Conservation (phyloP, 2,329 filamentous ascomycete species). For the Paecilomyces niveus region DNA sequence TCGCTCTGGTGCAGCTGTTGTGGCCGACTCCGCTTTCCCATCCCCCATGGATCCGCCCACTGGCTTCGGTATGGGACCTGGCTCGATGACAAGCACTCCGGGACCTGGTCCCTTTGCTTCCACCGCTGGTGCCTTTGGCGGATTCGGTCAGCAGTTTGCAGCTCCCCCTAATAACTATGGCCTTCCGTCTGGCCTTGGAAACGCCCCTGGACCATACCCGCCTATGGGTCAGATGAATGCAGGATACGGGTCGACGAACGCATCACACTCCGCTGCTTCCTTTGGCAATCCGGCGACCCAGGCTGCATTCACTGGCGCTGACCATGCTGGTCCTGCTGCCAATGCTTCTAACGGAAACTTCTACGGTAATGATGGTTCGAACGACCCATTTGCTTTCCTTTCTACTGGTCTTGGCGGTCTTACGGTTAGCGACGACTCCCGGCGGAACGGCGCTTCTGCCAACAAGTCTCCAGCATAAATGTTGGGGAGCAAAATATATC, state of each 20-base stretch:
- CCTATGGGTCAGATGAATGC: slow-evolving; percentile 62
- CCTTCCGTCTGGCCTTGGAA: slow-evolving; percentile 77
- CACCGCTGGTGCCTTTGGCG: slow-evolving; percentile 60
- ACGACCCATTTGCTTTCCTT: slow-evolving; percentile 60
- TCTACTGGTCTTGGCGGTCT: slow-evolving; percentile 53
- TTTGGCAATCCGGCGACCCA: slow-evolving; percentile 93
- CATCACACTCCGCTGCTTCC: slow-evolving; percentile 73
- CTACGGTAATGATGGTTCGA: slow-evolving; percentile 48
- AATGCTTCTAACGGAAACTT: slow-evolving; percentile 70
- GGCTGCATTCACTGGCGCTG: slow-evolving; percentile 85
- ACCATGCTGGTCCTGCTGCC: slow-evolving; percentile 70
- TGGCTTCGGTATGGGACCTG: slow-evolving; percentile 77
- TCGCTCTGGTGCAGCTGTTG: slow-evolving; percentile 85
- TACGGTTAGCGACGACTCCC: slow-evolving; percentile 45
- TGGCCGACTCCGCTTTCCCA: slow-evolving; percentile 87
- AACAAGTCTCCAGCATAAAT: slow-evolving; percentile 40
- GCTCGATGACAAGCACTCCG: slow-evolving; percentile 77
- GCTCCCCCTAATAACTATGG: slow-evolving; percentile 78
- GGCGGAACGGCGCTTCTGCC: slow-evolving; percentile 38
- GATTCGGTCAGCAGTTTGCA: slow-evolving; percentile 71
- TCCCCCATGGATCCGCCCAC: slow-evolving; percentile 82
- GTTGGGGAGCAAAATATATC: background rate
- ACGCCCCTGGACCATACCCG: slow-evolving; percentile 70
- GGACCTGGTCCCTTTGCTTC: slow-evolving; percentile 71
- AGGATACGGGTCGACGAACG: slow-evolving; percentile 68